Percentiles rank a stretch among this genome's conserved stretches.
These are phyloP conservation scores for Kwoniella pini DNA, from an alignment of 768 basidiomycete species.

Conservation along the genomic window DNA sequence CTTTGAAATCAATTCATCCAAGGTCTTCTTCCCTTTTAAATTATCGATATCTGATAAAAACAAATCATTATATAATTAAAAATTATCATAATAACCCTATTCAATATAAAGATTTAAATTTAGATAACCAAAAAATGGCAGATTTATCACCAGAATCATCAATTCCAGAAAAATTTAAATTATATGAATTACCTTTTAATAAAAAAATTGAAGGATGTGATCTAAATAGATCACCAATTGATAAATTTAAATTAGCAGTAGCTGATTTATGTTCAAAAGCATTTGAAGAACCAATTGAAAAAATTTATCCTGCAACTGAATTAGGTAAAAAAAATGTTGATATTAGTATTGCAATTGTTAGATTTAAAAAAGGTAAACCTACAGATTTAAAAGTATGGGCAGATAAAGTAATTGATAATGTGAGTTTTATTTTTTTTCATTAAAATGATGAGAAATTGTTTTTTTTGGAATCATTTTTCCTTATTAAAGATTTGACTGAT, in stretches of 20 bases:
- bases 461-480: neutral
- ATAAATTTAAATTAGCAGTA: constrained; percentile 42
- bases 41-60: too few species aligned
- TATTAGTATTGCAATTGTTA: constrained; percentile 86
- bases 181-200: constrained; percentile 34
- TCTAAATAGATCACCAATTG: constrained; percentile 31
- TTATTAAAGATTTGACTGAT: neutral
- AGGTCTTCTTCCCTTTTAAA: neutral
- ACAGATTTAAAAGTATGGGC: constrained; percentile 65
- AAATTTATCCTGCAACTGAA: constrained; percentile 81
- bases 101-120: too few species aligned
- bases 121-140: too few species aligned
- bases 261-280: constrained; percentile 47
- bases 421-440: constrained; percentile 54
- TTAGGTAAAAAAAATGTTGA: constrained; percentile 93
- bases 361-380: constrained; percentile 81
- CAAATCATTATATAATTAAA: too few species aligned
- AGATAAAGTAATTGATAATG: constrained; percentile 69
- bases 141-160: constrained; percentile 7
- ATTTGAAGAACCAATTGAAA: constrained; percentile 60
- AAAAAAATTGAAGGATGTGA: constrained; percentile 23
- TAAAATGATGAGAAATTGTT: too few species aligned
- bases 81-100: too few species aligned
- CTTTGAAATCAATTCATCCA: neutral
- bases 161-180: constrained; percentile 28